These are phyloP conservation scores for Blastobotrys serpentis DNA, from an alignment of 1,139 yeast species.

Conservation along the genomic window DNA sequence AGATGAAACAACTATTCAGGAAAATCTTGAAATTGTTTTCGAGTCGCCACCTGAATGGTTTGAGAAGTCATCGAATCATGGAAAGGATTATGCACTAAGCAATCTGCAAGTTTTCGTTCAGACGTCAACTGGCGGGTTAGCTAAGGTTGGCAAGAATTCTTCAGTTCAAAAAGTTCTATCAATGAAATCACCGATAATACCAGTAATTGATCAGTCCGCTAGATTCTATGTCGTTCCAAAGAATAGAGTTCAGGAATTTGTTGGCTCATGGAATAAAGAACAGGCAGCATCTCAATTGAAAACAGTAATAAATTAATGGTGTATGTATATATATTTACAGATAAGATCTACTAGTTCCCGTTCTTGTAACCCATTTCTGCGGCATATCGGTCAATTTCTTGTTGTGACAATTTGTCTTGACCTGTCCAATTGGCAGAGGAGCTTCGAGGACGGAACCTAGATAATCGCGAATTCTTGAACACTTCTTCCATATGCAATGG, in stretches of 20 bases:
- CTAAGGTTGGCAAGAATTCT: conserved; percentile 79
- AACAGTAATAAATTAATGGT: neutral
- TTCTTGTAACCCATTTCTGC: conserved; percentile 52
- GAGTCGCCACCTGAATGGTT: conserved; percentile 74
- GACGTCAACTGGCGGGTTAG: conserved; percentile 77
- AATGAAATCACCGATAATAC: conserved; percentile 63
- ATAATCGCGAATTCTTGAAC: conserved; percentile 49
- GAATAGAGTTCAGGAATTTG: conserved; percentile 61
- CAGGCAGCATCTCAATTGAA: conserved; percentile 24
- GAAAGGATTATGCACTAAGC: conserved; percentile 51
- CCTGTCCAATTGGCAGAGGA: conserved; percentile 58
- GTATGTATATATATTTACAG: neutral
- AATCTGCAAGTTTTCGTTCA: conserved; percentile 77
- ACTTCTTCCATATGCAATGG: conserved; percentile 67
- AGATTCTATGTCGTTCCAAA: conserved; percentile 81
- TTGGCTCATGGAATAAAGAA: conserved; percentile 64
- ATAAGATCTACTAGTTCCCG: neutral
- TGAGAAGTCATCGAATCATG: conserved; percentile 40
- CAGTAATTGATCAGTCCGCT: conserved; percentile 73
- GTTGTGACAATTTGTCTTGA: conserved; percentile 45
- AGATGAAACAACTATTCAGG: conserved; percentile 60
- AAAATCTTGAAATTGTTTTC: conserved; percentile 44
- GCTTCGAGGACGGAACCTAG: conserved; percentile 54
- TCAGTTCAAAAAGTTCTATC: conserved; percentile 63
- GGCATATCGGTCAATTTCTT: conserved; percentile 53